phyloP scores from a whole-genome alignment of 805 yeast species.

The Tetrapisispora iriomotensis region DNA sequence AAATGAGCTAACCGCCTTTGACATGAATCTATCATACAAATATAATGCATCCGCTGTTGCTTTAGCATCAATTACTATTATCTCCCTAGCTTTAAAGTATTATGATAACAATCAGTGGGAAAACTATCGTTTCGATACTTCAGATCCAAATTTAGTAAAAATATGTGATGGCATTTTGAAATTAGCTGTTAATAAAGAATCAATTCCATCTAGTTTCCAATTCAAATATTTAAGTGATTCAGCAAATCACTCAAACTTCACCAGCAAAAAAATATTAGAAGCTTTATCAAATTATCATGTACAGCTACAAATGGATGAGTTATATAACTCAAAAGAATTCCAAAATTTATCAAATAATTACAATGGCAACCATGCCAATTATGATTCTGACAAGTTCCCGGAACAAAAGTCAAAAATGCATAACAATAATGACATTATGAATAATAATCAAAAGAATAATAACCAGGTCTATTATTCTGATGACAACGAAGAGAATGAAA shows the following conservation, averaged over 20 bases:
- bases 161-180: constrained; percentile 15
- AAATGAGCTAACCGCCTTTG: constrained; percentile 58
- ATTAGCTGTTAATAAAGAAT: constrained; percentile 11
- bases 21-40: constrained; percentile 46
- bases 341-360: constrained; percentile 6
- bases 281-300: constrained; percentile 13
- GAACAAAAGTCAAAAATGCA: background rate
- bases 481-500: constrained; percentile 2
- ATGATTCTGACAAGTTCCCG: background rate
- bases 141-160: constrained; percentile 20
- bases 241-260: constrained; percentile 1
- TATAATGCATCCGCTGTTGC: constrained; percentile 39
- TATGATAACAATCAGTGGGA: constrained; percentile 12
- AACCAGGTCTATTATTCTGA: constrained; percentile 3
- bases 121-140: constrained; percentile 14
- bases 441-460: constrained; percentile 1
- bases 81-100: constrained; percentile 36
- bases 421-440: constrained; percentile 3
- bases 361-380: background rate
- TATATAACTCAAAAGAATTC: constrained; percentile 21
- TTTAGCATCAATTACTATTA: constrained; percentile 41
- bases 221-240: constrained; percentile 19
- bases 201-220: constrained; percentile 26
- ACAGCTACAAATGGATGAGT: constrained; percentile 17
- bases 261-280: constrained; percentile 8